Base-by-base conservation (phyloP, 805 yeast genomes). In the Metschnikowia koreensis region DNA sequence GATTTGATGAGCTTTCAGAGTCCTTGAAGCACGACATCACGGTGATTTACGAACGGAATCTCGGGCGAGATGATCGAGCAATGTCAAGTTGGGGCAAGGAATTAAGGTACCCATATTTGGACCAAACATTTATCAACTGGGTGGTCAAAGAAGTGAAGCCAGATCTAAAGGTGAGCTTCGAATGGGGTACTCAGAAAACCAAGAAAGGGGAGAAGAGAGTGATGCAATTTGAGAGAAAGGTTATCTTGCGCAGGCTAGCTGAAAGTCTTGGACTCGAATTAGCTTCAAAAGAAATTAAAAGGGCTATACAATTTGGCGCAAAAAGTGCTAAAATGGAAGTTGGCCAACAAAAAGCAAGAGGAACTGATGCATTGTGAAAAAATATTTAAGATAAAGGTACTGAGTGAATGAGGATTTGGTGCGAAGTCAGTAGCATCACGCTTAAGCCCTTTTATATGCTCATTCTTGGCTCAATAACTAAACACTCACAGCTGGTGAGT, bases 251-350 rank as follows among this genome's bases (percentile, higher is more conserved):
- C 45, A 67, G 71, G 45, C 62, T 88, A 7, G 97, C 97, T 0
- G 33, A 28, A 22, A 65, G 60, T 0, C 57, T 86, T 16, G 79
- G 77, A 0, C 64, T 89, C 34, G 64, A 56, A 0, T 77, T 76
- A 65, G 94, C 91, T 0, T 70, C 82, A 15, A 72, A 75, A 22
- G 98, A 94, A 63, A 82, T 87, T 1, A 94, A 94, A 64, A 75
- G 99, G 44, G 99, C 99, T 0, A 91, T 94, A 54, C 99, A 94
- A 64, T 94, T 94, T 67, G 99, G 99, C 0, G 89, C 98, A 0
- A 84, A 87, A 56, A 86, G 96, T 64, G 99, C 99, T 1, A 96
- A 93, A 67, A 83, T 94, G 86, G 92, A 87, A 55, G 76, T 83
- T 3, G 93, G 93, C 1, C 81, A 86, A 41, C 86, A 92, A 4